Evolutionary conservation across 345 rosid species (phyloP).

Genomic region (Carallia pectinifolia): DNA sequence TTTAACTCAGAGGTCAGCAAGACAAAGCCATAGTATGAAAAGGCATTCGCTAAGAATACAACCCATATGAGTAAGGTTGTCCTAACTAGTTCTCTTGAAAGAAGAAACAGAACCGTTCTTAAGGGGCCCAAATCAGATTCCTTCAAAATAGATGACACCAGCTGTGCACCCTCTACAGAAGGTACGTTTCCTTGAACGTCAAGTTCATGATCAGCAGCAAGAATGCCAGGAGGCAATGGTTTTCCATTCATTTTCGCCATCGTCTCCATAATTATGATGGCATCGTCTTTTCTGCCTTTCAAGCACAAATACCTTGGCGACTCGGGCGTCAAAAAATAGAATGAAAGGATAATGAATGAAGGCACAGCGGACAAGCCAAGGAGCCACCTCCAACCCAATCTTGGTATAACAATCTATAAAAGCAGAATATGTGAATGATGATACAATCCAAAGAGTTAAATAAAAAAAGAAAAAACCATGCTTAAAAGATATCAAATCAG

Average conservation of each 20-base stretch:
- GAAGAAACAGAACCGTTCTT: conserved; percentile 48
- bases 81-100: conserved; percentile 59
- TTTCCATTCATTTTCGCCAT: conserved; percentile 56
- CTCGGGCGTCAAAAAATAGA: conserved; percentile 70
- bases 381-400: conserved; percentile 88
- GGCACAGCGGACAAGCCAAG: conserved; percentile 74
- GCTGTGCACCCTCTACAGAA: conserved; percentile 40
- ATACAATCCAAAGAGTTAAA: too few species aligned
- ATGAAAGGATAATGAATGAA: conserved; percentile 67
- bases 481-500: too few species aligned
- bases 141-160: conserved; percentile 38
- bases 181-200: conserved; percentile 34
- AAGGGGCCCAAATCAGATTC: conserved; percentile 40
- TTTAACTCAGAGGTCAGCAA: conserved; percentile 86
- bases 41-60: conserved; percentile 82
- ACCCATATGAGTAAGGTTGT: conserved; percentile 80
- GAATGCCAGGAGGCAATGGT: conserved; percentile 61
- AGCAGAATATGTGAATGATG: conserved; percentile 8
- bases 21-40: conserved; percentile 82
- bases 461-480: too few species aligned
- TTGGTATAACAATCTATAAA: conserved; percentile 83
- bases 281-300: conserved; percentile 68
- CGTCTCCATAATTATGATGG: conserved; percentile 55
- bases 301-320: conserved; percentile 79
- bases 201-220: conserved; percentile 52